These are phyloP conservation scores for Silybum marianum DNA, from an alignment of 129 eudicot species.

Conservation along the genomic window DNA sequence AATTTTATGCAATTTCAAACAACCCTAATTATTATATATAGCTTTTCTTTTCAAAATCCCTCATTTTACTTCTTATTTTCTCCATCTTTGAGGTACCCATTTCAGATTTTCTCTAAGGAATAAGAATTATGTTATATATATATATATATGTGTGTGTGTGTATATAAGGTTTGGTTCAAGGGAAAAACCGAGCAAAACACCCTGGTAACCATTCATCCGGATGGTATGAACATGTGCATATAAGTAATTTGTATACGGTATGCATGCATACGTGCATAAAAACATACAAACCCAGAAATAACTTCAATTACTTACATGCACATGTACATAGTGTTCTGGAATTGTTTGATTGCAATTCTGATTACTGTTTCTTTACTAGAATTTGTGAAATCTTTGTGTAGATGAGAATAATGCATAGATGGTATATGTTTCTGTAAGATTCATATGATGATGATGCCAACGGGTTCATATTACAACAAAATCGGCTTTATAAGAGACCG, in stretches of 20 bases:
- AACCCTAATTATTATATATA: background rate
- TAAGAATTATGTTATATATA: background rate
- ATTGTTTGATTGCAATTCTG: background rate
- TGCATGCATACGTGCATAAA: too few species aligned
- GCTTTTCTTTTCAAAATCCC: background rate
- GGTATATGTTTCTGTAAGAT: background rate
- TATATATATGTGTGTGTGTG: background rate
- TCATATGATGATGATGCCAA: background rate
- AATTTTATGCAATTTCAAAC: constrained; percentile 6
- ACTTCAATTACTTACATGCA: too few species aligned
- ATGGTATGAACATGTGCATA: too few species aligned
- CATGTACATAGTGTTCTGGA: too few species aligned
- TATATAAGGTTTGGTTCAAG: too few species aligned
- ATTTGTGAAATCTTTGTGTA: background rate
- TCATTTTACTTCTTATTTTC: background rate
- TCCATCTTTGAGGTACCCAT: background rate
- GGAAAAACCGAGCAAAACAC: too few species aligned
- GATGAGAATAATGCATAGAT: background rate
- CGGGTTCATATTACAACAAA: background rate
- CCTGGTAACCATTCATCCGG: too few species aligned
- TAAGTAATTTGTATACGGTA: too few species aligned
- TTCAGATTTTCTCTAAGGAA: background rate
- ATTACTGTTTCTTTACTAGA: background rate
- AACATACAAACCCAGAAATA: too few species aligned
- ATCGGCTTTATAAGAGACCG: background rate